These are phyloP conservation scores for Triticum turgidum DNA, from an alignment of 176 grass and related monocot species.

Conservation along the genomic window DNA sequence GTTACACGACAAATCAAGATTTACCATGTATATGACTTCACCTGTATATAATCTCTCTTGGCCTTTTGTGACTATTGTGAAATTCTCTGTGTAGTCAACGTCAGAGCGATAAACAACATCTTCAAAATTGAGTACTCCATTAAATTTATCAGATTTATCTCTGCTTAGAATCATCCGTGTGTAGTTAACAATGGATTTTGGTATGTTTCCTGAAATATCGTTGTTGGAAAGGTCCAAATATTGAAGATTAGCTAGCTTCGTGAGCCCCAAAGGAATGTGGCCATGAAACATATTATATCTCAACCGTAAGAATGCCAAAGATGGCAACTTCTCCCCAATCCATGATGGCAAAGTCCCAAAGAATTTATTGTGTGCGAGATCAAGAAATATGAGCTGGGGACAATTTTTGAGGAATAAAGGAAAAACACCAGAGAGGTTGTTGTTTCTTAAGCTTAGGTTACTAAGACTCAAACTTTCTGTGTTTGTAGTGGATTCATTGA, in stretches of 20 bases:
- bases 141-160: not conserved
- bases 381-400: not conserved
- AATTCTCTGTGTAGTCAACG: not conserved
- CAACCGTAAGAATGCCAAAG: not conserved
- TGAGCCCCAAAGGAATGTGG: conserved; percentile 19
- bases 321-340: conserved; percentile 1
- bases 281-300: conserved; percentile 42
- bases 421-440: not conserved
- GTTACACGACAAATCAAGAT: conserved; percentile 41
- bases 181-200: conserved; percentile 1
- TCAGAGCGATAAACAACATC: not conserved
- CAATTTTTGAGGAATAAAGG: not conserved
- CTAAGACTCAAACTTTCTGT: not conserved
- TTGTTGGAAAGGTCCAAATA: conserved; percentile 31
- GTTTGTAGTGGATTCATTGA: not conserved
- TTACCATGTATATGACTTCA: not conserved
- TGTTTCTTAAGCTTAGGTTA: not conserved
- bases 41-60: not conserved
- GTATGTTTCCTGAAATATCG: conserved; percentile 31
- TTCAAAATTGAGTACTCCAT: not conserved
- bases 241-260: not conserved
- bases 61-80: conserved; percentile 19
- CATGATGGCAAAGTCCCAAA: not conserved
- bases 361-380: not conserved
- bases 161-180: not conserved